A percentile compares a stretch with the other conserved stretches of the same genome.
phyloP scores from a whole-genome alignment of 331 rosid species.

The Stylosanthes scabra region DNA sequence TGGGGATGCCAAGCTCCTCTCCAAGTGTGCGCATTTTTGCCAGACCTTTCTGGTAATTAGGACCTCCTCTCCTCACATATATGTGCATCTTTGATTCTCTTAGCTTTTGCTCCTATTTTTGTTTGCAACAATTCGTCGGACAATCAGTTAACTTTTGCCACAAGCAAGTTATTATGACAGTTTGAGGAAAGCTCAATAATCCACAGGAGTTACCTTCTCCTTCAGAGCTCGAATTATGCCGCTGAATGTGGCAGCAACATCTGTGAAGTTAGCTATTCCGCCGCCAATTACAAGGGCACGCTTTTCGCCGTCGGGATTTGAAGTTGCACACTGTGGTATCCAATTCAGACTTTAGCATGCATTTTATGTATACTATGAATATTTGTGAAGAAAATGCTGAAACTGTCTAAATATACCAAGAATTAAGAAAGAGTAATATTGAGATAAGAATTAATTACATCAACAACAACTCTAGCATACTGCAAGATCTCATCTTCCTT shows the following conservation, averaged over 20 bases:
- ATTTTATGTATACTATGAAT: neutral
- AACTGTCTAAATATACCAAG: too few species aligned
- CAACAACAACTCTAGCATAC: slow-evolving; percentile 96
- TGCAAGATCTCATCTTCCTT: slow-evolving; percentile 98
- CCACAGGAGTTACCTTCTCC: slow-evolving; percentile 71
- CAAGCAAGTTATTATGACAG: slow-evolving; percentile 2
- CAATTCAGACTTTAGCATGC: slow-evolving; percentile 12
- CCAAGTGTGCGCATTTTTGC: slow-evolving; percentile 94
- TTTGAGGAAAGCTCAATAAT: neutral
- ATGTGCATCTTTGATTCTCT: slow-evolving; percentile 86
- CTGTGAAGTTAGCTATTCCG: slow-evolving; percentile 97
- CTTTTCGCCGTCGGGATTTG: slow-evolving; percentile 82
- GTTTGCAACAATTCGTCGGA: slow-evolving; percentile 5
- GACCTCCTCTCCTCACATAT: slow-evolving; percentile 99
- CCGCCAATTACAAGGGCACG: slow-evolving; percentile 96
- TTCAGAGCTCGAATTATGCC: slow-evolving; percentile 91
- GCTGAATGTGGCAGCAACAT: slow-evolving; percentile 94
- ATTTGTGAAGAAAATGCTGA: too few species aligned
- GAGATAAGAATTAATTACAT: slow-evolving; percentile 64
- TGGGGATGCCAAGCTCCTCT: slow-evolving; percentile 91
- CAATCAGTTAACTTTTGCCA: slow-evolving; percentile 27
- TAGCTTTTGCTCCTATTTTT: slow-evolving; percentile 80
- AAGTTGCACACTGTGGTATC: slow-evolving; percentile 79
- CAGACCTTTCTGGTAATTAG: slow-evolving; percentile 93
- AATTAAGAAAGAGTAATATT: neutral